Conservation (phyloP, 176 grass and related monocot genomes). For the Tuctoria greenei region DNA sequence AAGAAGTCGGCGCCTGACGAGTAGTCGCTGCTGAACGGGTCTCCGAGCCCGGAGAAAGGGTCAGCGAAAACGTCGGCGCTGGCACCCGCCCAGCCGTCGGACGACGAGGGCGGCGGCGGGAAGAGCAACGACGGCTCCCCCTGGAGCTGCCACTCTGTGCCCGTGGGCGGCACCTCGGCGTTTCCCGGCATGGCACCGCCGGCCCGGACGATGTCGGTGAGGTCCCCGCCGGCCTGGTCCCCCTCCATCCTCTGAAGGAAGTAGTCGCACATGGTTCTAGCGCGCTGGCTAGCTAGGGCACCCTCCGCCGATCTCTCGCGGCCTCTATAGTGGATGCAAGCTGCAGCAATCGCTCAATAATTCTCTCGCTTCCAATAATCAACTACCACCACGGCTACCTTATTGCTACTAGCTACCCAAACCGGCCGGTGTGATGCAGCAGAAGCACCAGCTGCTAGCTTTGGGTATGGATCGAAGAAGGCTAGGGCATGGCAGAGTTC, state of each 20-base stretch:
- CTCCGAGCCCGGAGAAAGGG: slow-evolving; percentile 56
- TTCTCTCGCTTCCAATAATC: slow-evolving; percentile 27
- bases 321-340: slow-evolving; percentile 41
- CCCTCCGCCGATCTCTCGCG: slow-evolving; percentile 18
- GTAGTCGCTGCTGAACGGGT: slow-evolving; percentile 67
- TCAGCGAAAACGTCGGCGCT: slow-evolving; percentile 34
- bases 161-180: slow-evolving; percentile 39
- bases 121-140: slow-evolving; percentile 20
- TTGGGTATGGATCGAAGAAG: not conserved
- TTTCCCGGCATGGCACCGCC: slow-evolving; percentile 35
- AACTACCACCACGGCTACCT: not conserved
- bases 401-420: not conserved
- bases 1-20: slow-evolving; percentile 43
- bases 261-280: slow-evolving; percentile 52
- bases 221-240: slow-evolving; percentile 50
- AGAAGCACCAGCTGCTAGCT: not conserved
- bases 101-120: slow-evolving; percentile 6
- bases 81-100: not conserved
- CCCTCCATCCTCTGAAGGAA: slow-evolving; percentile 62
- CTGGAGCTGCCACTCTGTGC: slow-evolving; percentile 47
- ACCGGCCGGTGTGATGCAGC: not conserved
- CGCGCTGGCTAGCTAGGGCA: slow-evolving; percentile 41
- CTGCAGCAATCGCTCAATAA: slow-evolving; percentile 23
- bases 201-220: slow-evolving; percentile 52
- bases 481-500: slow-evolving; percentile 26